These are phyloP conservation scores for Solanum pimpinellifolium DNA, from an alignment of 257 asterid species.

Conservation along the genomic window DNA sequence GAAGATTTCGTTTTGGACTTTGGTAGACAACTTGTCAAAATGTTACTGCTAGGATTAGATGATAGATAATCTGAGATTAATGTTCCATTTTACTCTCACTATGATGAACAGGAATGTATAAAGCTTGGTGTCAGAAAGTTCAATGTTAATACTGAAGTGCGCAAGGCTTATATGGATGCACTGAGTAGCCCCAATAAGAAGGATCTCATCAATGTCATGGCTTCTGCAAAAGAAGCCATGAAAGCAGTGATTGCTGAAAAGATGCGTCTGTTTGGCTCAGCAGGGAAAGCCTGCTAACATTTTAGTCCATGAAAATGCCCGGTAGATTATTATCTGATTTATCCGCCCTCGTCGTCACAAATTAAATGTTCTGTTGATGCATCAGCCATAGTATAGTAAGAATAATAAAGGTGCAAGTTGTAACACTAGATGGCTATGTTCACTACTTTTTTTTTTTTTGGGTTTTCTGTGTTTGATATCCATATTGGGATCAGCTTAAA, in stretches of 20 bases:
- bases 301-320: not conserved
- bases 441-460: not conserved
- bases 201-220: conserved; percentile 68
- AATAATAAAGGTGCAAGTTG: not conserved
- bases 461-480: not conserved
- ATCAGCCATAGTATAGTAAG: not conserved
- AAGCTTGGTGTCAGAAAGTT: conserved; percentile 75
- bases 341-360: not conserved
- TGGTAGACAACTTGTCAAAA: not conserved
- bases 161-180: conserved; percentile 76
- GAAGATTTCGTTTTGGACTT: not conserved
- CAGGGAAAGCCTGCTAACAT: conserved; percentile 51
- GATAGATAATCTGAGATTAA: not conserved
- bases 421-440: not conserved
- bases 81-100: not conserved
- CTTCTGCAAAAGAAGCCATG: conserved; percentile 85
- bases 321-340: not conserved
- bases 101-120: conserved; percentile 54
- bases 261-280: conserved; percentile 84
- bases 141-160: conserved; percentile 90
- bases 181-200: conserved; percentile 26
- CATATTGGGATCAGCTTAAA: not conserved
- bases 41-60: not conserved
- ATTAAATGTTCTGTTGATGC: not conserved
- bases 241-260: conserved; percentile 77